Base-by-base conservation (phyloP, 2,329 filamentous ascomycete genomes). In the Arthrobotrys musiformis region DNA sequence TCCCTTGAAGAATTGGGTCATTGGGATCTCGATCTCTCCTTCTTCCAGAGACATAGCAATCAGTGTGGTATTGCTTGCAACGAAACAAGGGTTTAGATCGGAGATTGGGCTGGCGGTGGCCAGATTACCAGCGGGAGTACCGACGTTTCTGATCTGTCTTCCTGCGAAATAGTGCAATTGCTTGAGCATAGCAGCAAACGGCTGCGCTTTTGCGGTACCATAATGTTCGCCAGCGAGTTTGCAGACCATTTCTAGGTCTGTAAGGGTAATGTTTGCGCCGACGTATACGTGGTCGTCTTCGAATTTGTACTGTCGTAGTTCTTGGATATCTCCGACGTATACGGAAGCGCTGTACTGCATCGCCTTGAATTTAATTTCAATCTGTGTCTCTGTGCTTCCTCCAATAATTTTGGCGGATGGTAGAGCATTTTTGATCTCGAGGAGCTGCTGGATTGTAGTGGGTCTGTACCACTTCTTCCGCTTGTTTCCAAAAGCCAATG, bases 351-450 rank as follows among this genome's bases (percentile, higher is more conserved):
- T 91, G 82, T 98, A 98, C 81, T 93, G 89, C 86, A 97, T 89
- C 0, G 91, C 93, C 85, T 98, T 98, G 88, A 99, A 98, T 84
- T 97, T 97, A 85, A 96, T 92, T 84, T 99, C 95, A 77, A 99
- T 98, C 84, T 98, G 95, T 0, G 94, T 98, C 84, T 99, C 95
- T 1, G 94, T 97, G 82, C 93, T 97, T 78, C 95, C 95, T 60
- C 93, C 94, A 78, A 99, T 97, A 78, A 99, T 90, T 84, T 98
- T 99, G 3, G 94, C 93, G 26, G 90, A 89, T 0, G 94, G 94
- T 80, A 93, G 91, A 0, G 88, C 90, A 81, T 87, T 90, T 85
- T 98, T 98, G 85, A 99, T 97, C 82, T 97, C 91, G 15, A 98
- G 87, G 15, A 99, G 86, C 82, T 99, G 94, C 42, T 93, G 87